These are phyloP conservation scores for Aegilops speltoides DNA, from an alignment of 176 grass and related monocot species.

Conservation along the genomic window DNA sequence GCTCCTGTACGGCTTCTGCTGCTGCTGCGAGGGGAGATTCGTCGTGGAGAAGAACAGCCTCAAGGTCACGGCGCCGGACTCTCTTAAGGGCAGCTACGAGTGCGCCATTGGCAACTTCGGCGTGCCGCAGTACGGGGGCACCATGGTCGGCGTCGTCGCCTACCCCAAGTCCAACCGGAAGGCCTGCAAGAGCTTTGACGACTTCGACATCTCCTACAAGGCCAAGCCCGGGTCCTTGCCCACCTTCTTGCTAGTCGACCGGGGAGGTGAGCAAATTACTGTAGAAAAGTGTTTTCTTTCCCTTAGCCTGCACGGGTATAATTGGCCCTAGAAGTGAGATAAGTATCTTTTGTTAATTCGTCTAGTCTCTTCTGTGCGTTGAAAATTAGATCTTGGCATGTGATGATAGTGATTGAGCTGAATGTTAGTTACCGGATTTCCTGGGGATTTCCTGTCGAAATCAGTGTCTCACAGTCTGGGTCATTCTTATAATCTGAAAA, in stretches of 20 bases:
- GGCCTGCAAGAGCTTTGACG: conserved; percentile 76
- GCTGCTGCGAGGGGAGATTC: conserved; percentile 2
- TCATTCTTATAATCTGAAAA: neutral
- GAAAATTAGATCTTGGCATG: conserved; percentile 18
- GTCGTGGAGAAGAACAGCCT: conserved; percentile 26
- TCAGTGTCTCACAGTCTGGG: neutral
- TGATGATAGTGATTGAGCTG: conserved; percentile 8
- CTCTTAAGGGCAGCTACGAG: conserved; percentile 3
- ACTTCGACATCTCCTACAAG: conserved; percentile 88
- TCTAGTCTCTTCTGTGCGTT: neutral
- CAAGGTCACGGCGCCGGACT: conserved; percentile 5
- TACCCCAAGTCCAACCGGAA: conserved; percentile 87
- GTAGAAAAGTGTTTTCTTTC: neutral
- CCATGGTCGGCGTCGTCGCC: conserved; percentile 83
- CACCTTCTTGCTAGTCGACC: conserved; percentile 81
- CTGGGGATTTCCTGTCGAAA: neutral
- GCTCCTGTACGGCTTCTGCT: neutral
- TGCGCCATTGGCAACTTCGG: conserved; percentile 96
- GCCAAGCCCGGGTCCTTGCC: conserved; percentile 74
- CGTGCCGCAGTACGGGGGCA: conserved; percentile 88
- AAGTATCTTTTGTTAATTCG: neutral
- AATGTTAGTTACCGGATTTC: conserved; percentile 12
- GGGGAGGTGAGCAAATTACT: conserved; percentile 62
- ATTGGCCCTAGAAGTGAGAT: neutral
- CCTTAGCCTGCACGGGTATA: neutral